These are phyloP conservation scores for Debaryomyces fabryi DNA, from an alignment of 1,139 yeast genomes.

Conservation along the genomic window DNA sequence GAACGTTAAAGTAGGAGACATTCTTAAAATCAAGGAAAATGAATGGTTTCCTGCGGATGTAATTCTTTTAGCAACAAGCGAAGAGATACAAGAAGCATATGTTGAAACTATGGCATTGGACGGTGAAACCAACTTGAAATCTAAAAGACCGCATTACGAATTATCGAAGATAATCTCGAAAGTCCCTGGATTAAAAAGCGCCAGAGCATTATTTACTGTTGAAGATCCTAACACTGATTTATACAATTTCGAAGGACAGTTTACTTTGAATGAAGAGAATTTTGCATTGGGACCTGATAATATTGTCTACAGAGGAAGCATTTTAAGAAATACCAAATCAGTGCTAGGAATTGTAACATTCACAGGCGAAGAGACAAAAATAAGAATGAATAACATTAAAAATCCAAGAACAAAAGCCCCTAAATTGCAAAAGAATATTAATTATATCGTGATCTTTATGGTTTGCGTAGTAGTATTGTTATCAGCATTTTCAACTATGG, in stretches of 20 bases:
- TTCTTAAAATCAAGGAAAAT: conserved; percentile 69
- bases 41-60: conserved; percentile 96
- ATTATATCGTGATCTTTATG: conserved; percentile 84
- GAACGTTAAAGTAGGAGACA: conserved; percentile 80
- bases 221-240: conserved; percentile 93
- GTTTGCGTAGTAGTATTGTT: conserved; percentile 75
- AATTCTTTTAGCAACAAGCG: conserved; percentile 63
- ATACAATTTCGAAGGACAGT: conserved; percentile 83
- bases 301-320: conserved; percentile 84
- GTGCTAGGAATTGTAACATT: conserved; percentile 81
- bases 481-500: conserved; percentile 82
- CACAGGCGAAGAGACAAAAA: conserved; percentile 95
- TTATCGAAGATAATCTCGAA: conserved; percentile 52
- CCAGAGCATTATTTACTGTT: conserved; percentile 58
- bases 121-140: conserved; percentile 92
- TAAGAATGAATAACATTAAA: conserved; percentile 90
- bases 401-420: conserved; percentile 94
- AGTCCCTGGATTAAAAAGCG: conserved; percentile 53
- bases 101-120: conserved; percentile 97
- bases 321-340: conserved; percentile 77
- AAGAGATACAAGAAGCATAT: conserved; percentile 71
- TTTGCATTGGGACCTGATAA: conserved; percentile 79
- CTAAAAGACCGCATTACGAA: conserved; percentile 68
- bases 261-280: conserved; percentile 22
- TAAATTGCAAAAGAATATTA: conserved; percentile 79